These are phyloP conservation scores for Metschnikowia orientalis DNA, from an alignment of 805 yeast species.

Conservation along the genomic window DNA sequence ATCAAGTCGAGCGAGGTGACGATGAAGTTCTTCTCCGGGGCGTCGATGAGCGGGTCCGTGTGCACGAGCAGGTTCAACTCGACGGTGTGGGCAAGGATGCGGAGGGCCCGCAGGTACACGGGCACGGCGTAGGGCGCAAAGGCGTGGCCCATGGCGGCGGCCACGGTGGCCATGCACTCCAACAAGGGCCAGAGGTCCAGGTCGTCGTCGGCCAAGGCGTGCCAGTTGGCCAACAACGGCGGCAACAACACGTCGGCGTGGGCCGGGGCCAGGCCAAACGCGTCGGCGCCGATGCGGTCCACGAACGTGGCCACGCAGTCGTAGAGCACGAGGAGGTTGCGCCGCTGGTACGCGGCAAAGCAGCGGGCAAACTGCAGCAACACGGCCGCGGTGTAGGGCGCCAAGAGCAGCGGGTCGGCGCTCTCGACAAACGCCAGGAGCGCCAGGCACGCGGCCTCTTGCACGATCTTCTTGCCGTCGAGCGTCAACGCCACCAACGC, in stretches of 20 bases:
- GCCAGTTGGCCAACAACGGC: constrained; percentile 82
- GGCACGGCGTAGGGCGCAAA: constrained; percentile 89
- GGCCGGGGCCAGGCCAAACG: constrained; percentile 49
- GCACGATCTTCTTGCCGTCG: constrained; percentile 89
- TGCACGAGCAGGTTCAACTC: constrained; percentile 60
- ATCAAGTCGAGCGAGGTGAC: constrained; percentile 85
- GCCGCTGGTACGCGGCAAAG: constrained; percentile 73
- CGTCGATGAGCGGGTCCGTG: constrained; percentile 60
- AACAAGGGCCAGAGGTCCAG: constrained; percentile 85
- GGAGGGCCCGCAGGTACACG: constrained; percentile 73
- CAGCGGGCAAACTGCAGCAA: constrained; percentile 69
- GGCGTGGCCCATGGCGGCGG: constrained; percentile 76
- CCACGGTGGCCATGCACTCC: constrained; percentile 89
- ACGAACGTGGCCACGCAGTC: constrained; percentile 90
- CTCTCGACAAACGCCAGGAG: constrained; percentile 78
- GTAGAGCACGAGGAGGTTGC: constrained; percentile 74
- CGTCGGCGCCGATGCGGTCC: constrained; percentile 62
- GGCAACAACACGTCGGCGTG: constrained; percentile 67
- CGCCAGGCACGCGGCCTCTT: constrained; percentile 88
- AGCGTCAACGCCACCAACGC: constrained; percentile 70
- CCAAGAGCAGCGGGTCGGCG: constrained; percentile 58
- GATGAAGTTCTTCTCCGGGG: constrained; percentile 87
- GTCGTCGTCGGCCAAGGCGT: constrained; percentile 66
- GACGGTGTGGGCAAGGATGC: constrained; percentile 64
- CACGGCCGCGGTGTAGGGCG: constrained; percentile 61